Percentiles rank a stretch among this genome's conserved stretches.
Conservation (phyloP, 2,329 filamentous ascomycete species). For the Ophiocordyceps sinensis region DNA sequence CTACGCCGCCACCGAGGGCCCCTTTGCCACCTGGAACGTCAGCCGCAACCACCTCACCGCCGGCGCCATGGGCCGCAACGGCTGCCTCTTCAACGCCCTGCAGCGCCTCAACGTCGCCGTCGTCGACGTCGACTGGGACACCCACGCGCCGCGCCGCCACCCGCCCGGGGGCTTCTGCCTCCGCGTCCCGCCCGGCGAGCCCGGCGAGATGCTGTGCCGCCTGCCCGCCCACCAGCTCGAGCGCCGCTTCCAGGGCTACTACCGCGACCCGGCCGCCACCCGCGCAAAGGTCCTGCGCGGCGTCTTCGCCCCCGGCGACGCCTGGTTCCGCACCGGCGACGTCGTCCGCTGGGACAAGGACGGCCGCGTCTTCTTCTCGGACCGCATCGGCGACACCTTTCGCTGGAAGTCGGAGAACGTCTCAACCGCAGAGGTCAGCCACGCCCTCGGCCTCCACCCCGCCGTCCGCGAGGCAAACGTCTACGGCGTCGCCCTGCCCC, state of each 20-base stretch:
- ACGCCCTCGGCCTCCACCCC: constrained; percentile 53
- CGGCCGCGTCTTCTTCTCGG: constrained; percentile 64
- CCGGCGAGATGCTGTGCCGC: constrained; percentile 63
- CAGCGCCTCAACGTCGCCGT: constrained; percentile 37
- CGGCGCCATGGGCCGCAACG: constrained; percentile 67
- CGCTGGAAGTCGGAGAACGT: constrained; percentile 78
- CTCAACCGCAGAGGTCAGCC: constrained; percentile 68
- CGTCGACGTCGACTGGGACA: constrained; percentile 57
- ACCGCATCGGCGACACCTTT: constrained; percentile 67
- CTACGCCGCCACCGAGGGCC: constrained; percentile 65
- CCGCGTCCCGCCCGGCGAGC: constrained; percentile 39
- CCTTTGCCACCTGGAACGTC: constrained; percentile 56
- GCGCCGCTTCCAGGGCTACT: constrained; percentile 68
- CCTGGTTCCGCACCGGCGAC: constrained; percentile 77
- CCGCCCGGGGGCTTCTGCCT: constrained; percentile 55
- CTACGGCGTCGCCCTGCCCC: constrained; percentile 65
- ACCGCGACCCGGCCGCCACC: constrained; percentile 56
- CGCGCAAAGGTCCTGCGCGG: constrained; percentile 58
- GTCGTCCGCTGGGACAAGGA: constrained; percentile 56
- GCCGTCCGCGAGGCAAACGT: constrained; percentile 67
- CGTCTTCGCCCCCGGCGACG: constrained; percentile 62
- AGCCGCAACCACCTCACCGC: constrained; percentile 56
- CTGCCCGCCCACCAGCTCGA: constrained; percentile 51
- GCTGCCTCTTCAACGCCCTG: constrained; percentile 42
- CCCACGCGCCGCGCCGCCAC: constrained; percentile 53